These are phyloP conservation scores for Solanum appendiculatum DNA, from an alignment of 257 asterid genomes.

Conservation along the genomic window DNA sequence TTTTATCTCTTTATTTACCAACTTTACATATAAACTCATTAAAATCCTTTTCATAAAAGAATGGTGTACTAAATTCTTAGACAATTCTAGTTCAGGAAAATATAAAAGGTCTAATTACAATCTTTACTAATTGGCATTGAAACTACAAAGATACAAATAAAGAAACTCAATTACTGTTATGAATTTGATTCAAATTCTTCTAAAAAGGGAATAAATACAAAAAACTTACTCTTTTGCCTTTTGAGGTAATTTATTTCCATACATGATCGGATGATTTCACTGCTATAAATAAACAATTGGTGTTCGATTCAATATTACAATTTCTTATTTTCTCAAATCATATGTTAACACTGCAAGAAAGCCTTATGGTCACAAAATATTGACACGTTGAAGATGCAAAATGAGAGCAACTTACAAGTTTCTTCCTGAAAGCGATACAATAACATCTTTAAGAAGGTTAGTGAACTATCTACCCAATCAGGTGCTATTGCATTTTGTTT, in stretches of 20 bases:
- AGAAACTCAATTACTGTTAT: not conserved
- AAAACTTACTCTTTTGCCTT: not conserved
- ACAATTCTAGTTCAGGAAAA: not conserved
- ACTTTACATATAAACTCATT: not conserved
- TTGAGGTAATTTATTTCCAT: not conserved
- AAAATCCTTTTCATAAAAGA: not conserved
- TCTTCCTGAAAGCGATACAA: too few species aligned
- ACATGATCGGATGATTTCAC: not conserved
- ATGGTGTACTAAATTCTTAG: not conserved
- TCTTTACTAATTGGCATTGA: not conserved
- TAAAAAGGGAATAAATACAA: not conserved
- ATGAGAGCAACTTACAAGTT: too few species aligned
- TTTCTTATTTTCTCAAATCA: too few species aligned
- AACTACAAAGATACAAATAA: not conserved
- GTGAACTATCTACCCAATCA: too few species aligned
- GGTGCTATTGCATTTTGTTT: too few species aligned
- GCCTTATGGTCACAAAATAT: too few species aligned
- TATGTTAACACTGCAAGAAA: too few species aligned
- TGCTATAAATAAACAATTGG: too few species aligned
- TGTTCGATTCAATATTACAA: too few species aligned
- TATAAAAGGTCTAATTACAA: not conserved
- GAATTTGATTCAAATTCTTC: not conserved
- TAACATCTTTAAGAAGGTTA: too few species aligned
- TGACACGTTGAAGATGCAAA: too few species aligned
- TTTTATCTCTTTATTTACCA: not conserved